A percentile compares a stretch with the other conserved stretches of the same genome.
Evolutionary conservation across 257 asterid species (phyloP).

Genomic region (Verbascum thapsus): DNA sequence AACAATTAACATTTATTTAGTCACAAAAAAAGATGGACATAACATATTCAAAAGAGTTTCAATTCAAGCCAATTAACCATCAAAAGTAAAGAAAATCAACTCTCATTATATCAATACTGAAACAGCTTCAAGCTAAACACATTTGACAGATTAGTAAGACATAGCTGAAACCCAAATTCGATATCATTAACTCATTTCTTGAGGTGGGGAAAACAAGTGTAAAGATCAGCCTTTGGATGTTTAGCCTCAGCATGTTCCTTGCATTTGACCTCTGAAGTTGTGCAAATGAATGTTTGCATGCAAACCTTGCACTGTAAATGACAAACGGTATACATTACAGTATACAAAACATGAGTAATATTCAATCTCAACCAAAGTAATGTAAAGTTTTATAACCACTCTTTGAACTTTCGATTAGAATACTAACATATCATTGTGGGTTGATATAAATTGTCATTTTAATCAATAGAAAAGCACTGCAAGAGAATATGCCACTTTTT

Average conservation of each 20-base stretch:
- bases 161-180: slow-evolving; percentile 31
- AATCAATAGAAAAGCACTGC: not conserved
- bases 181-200: slow-evolving; percentile 47
- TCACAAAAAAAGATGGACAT: slow-evolving; percentile 19
- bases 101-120: slow-evolving; percentile 37
- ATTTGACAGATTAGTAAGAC: slow-evolving; percentile 37
- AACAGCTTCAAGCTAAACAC: slow-evolving; percentile 45
- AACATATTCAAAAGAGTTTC: slow-evolving; percentile 35
- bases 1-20: not conserved
- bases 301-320: slow-evolving; percentile 83
- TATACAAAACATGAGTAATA: not conserved
- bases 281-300: slow-evolving; percentile 88
- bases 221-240: slow-evolving; percentile 72
- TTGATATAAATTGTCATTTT: not conserved
- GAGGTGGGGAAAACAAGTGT: slow-evolving; percentile 72
- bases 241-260: slow-evolving; percentile 86
- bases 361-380: no score
- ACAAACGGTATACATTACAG: not conserved
- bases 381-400: no score
- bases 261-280: slow-evolving; percentile 86
- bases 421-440: not conserved
- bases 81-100: slow-evolving; percentile 41
- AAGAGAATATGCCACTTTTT: not conserved
- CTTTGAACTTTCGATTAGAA: no score
- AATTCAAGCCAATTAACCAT: slow-evolving; percentile 46